These are phyloP conservation scores for Neofusicoccum kwambonambiense DNA, from an alignment of 2,329 filamentous ascomycete species.

Conservation along the genomic window DNA sequence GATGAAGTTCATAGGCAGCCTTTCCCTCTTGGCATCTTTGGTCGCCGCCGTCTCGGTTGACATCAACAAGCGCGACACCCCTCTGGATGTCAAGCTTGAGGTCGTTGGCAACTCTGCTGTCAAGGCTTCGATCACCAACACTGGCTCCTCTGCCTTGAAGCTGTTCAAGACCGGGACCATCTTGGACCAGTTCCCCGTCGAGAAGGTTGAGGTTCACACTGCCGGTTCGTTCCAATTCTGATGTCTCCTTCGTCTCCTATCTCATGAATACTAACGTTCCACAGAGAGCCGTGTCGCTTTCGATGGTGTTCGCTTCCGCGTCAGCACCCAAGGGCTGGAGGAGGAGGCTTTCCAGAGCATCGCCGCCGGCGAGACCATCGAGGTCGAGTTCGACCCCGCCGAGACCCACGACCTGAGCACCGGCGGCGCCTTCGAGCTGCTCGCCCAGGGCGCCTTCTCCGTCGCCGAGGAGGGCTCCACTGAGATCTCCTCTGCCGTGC, in stretches of 20 bases:
- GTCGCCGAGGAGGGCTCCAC: constrained; percentile 54
- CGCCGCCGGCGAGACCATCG: constrained; percentile 48
- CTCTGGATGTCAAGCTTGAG: constrained; percentile 14
- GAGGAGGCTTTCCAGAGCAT: constrained; percentile 54
- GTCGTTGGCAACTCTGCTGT: constrained; percentile 53
- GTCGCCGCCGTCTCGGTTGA: constrained; percentile 6
- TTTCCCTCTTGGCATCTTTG: constrained; percentile 6
- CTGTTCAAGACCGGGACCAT: constrained; percentile 54
- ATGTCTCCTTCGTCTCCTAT: not conserved
- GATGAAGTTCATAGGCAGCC: constrained; percentile 13
- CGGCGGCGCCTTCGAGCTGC: constrained; percentile 56
- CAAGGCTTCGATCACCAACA: constrained; percentile 56
- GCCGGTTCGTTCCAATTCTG: constrained; percentile 22
- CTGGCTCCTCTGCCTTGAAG: constrained; percentile 49
- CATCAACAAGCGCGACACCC: constrained; percentile 13
- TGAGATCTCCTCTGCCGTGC: constrained; percentile 54
- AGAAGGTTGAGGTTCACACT: constrained; percentile 54
- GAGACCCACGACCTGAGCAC: constrained; percentile 52
- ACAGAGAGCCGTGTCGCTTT: constrained; percentile 48
- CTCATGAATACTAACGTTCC: not conserved
- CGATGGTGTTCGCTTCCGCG: constrained; percentile 54
- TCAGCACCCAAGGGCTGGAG: constrained; percentile 46
- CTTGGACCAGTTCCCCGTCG: constrained; percentile 52
- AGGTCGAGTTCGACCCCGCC: constrained; percentile 56
- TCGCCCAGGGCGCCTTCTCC: constrained; percentile 57